Evolutionary conservation across 352 stramenopile species (phyloP).

Genomic region (Phytopythium vexans): DNA sequence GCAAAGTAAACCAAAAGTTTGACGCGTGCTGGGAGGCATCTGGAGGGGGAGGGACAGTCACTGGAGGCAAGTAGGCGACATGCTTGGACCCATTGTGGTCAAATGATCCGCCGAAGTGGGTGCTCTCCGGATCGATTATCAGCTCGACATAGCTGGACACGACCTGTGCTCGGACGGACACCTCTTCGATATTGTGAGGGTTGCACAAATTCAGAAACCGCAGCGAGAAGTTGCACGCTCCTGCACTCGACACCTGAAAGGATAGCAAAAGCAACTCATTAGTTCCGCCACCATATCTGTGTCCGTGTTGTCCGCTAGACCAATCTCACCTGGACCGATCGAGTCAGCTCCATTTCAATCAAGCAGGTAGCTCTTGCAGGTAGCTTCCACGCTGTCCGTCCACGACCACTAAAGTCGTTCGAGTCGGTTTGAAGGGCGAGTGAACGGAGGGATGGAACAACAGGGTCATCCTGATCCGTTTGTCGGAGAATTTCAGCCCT

Average conservation of each 20-base stretch:
- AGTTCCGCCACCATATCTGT: background rate
- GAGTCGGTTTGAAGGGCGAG: slow-evolving; percentile 40
- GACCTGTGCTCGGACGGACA: slow-evolving; percentile 63
- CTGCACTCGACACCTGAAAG: slow-evolving; percentile 41
- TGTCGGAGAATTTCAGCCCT: background rate
- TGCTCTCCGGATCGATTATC: slow-evolving; percentile 74
- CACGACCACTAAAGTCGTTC: slow-evolving; percentile 3
- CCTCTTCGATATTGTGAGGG: slow-evolving; percentile 70
- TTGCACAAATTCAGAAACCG: slow-evolving; percentile 79
- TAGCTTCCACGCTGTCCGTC: slow-evolving; percentile 47
- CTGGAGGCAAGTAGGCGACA: slow-evolving; percentile 66
- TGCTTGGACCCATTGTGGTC: slow-evolving; percentile 21
- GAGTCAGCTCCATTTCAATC: slow-evolving; percentile 69
- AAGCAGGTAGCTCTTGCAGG: slow-evolving; percentile 38
- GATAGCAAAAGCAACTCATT: slow-evolving; percentile 2
- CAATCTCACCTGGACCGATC: slow-evolving; percentile 47
- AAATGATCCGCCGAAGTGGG: slow-evolving; percentile 28
- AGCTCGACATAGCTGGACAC: slow-evolving; percentile 85
- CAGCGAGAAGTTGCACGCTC: slow-evolving; percentile 54
- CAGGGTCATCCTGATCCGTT: background rate
- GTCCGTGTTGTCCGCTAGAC: background rate
- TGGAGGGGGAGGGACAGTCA: slow-evolving; percentile 60
- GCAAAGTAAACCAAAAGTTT: slow-evolving; percentile 83
- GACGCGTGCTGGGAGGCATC: slow-evolving; percentile 50
- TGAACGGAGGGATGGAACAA: slow-evolving; percentile 38